Evolutionary conservation across 2,329 filamentous ascomycete species (phyloP), one percentile per base, ranked within the genome.

Genomic region (Claviceps sp.): DNA sequence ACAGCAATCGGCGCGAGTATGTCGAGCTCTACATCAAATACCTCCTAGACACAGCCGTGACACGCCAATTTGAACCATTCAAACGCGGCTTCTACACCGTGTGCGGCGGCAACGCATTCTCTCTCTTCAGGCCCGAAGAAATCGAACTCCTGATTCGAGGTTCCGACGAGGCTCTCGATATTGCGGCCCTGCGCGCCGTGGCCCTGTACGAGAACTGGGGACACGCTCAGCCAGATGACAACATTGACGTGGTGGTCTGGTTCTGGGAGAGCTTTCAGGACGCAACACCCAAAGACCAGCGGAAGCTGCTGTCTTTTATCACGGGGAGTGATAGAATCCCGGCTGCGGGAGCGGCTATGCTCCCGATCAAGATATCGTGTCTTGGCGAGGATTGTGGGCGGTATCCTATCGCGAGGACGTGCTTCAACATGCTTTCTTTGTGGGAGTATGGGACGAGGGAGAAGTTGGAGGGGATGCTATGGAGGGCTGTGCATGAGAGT

Each of bases 51-150:
- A 82, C 76, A 6, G 78, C 87, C 1, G 85, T 95, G 1, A 72
- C 79, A 41, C 78, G 87, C 42, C 89, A 95, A 62, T 96, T 94
- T 57, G 89, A 95, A 63, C 89, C 90, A 0, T 96, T 96, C 74
- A 93, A 93, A 64, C 81, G 89, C 51, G 90, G 90, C 1, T 96
- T 96, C 68, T 96, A 89, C 65, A 94, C 87, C 0, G 88, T 95
- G 30, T 95, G 89, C 63, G 87, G 85, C 39, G 88, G 89, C 39
- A 95, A 93, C 63, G 89, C 90, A 0, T 73, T 95, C 39, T 88
- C 85, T 1, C 76, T 96, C 2, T 95, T 95, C 66, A 80, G 87
- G 16, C 85, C 90, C 0, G 89, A 95, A 64, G 90, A 96, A 65
- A 94, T 96, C 56, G 90, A 95, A 64, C 77, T 95, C 3, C 76